These are phyloP conservation scores for Ophiorrhiza pumila DNA, from an alignment of 257 asterid genomes.

Conservation along the genomic window DNA sequence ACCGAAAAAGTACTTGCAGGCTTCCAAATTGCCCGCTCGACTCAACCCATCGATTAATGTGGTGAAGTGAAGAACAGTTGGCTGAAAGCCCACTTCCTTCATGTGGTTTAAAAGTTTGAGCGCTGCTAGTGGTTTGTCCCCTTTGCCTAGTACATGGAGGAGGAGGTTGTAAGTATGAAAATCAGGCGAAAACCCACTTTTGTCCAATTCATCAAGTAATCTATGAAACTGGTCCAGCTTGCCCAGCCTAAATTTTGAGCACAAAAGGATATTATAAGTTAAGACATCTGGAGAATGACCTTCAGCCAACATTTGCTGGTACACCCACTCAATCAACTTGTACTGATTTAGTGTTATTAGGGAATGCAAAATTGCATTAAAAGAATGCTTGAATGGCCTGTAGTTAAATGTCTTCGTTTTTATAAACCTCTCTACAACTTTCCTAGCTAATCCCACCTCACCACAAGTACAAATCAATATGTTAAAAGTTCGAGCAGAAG, in stretches of 20 bases:
- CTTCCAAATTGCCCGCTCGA: conserved; percentile 89
- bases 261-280: conserved; percentile 82
- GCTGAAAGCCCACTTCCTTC: conserved; percentile 69
- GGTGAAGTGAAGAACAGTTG: conserved; percentile 83
- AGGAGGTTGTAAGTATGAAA: conserved; percentile 81
- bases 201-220: conserved; percentile 79
- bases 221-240: conserved; percentile 74
- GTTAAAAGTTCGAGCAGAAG: conserved; percentile 87
- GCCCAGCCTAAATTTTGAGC: conserved; percentile 80
- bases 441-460: conserved; percentile 82
- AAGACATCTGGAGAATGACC: conserved; percentile 83
- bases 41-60: conserved; percentile 89
- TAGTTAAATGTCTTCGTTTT: conserved; percentile 75
- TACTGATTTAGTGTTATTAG: conserved; percentile 58
- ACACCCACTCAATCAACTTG: conserved; percentile 91
- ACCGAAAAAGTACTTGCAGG: conserved; percentile 68
- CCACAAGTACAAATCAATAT: conserved; percentile 85
- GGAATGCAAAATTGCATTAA: conserved; percentile 75
- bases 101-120: conserved; percentile 84
- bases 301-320: conserved; percentile 67
- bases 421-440: conserved; percentile 82
- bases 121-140: conserved; percentile 80
- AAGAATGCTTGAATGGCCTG: conserved; percentile 79
- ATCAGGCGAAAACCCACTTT: conserved; percentile 78
- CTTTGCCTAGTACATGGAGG: conserved; percentile 80